These are phyloP conservation scores for Wickerhamiella azymoides DNA, from an alignment of 805 yeast species.

Conservation along the genomic window DNA sequence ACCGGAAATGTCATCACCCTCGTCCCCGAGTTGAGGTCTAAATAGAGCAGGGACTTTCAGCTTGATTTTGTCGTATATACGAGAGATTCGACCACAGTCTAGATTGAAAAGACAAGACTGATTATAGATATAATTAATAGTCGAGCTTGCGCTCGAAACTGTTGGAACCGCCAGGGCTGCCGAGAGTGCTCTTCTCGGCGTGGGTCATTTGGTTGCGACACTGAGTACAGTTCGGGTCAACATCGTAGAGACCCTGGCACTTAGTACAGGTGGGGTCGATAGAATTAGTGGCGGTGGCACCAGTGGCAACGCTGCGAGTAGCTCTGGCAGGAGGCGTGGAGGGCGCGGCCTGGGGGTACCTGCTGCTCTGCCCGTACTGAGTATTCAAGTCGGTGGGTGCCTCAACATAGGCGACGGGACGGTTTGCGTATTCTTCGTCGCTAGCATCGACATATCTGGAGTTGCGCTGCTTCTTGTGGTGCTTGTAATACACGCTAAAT, in stretches of 20 bases:
- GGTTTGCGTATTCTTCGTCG: background rate
- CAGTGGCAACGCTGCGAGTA: background rate
- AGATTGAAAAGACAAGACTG: background rate
- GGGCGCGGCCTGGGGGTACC: background rate
- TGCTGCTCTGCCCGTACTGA: background rate
- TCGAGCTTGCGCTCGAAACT: background rate
- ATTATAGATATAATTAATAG: background rate
- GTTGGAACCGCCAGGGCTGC: background rate
- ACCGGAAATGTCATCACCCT: slow-evolving; percentile 54
- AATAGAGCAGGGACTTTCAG: no score
- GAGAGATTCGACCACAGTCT: no score
- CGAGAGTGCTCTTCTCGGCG: background rate
- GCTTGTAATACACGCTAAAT: background rate
- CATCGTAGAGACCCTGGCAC: background rate
- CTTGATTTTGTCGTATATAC: no score
- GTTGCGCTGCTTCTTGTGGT: background rate
- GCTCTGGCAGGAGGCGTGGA: background rate
- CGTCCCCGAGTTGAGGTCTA: slow-evolving; percentile 45
- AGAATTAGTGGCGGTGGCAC: background rate
- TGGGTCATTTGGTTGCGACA: background rate
- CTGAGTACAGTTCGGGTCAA: background rate
- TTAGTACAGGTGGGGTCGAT: background rate
- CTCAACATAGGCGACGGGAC: background rate
- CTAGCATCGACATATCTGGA: background rate
- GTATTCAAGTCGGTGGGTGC: background rate